Conservation (phyloP, 768 basidiomycete species). For the Boletus edulis region DNA sequence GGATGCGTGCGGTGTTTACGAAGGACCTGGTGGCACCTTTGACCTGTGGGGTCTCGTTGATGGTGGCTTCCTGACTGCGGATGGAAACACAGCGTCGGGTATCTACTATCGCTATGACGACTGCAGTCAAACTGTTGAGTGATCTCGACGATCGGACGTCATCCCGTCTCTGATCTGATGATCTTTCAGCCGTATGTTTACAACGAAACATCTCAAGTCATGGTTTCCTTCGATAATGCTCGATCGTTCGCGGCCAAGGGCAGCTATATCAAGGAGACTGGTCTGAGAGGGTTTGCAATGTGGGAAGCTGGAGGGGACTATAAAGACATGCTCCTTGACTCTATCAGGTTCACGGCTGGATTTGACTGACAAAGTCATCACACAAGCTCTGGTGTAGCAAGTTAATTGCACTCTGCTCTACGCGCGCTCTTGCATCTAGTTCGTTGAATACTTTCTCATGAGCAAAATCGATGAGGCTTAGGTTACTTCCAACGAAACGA, state of each 20-base stretch:
- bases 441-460: too few species aligned
- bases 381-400: too few species aligned
- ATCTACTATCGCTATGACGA: slow-evolving; percentile 57
- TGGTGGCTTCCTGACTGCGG: slow-evolving; percentile 47
- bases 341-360: slow-evolving; percentile 37
- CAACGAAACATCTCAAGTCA: slow-evolving; percentile 49
- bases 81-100: slow-evolving; percentile 34
- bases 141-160: neutral
- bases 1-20: slow-evolving; percentile 53
- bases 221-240: slow-evolving; percentile 66
- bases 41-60: slow-evolving; percentile 60
- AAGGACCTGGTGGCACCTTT: slow-evolving; percentile 51
- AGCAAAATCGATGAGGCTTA: too few species aligned
- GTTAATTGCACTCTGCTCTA: too few species aligned
- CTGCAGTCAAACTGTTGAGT: slow-evolving; percentile 71
- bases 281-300: slow-evolving; percentile 64
- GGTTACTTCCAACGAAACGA: too few species aligned
- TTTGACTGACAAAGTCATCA: neutral
- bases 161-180: neutral
- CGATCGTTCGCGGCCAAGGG: slow-evolving; percentile 62
- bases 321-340: slow-evolving; percentile 57
- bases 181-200: slow-evolving; percentile 62
- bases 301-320: slow-evolving; percentile 73
- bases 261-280: slow-evolving; percentile 48
- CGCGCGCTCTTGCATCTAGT: too few species aligned